Conservation (phyloP, 805 yeast genomes). For the Teunomyces stri region DNA sequence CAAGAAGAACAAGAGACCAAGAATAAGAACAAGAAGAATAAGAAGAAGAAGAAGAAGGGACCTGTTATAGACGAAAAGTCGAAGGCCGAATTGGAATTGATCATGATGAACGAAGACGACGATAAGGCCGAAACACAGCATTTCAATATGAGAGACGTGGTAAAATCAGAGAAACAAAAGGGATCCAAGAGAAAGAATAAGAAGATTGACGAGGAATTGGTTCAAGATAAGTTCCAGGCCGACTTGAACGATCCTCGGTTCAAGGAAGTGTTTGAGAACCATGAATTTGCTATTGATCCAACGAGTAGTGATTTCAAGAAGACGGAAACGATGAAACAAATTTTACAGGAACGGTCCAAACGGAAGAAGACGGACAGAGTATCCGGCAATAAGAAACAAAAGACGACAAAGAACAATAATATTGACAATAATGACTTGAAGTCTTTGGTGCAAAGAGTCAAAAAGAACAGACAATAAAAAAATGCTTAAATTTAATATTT, state of each 20-base stretch:
- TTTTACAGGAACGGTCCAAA: constrained; percentile 72
- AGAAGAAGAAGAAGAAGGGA: constrained; percentile 8
- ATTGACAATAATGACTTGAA: constrained; percentile 10
- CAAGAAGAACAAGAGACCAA: constrained; percentile 46
- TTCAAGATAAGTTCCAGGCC: constrained; percentile 54
- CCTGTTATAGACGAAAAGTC: constrained; percentile 18
- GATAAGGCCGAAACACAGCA: constrained; percentile 50
- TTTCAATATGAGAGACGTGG: constrained; percentile 74
- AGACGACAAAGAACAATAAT: constrained; percentile 8
- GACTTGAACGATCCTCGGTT: constrained; percentile 85
- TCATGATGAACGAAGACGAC: constrained; percentile 59
- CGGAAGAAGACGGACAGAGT: constrained; percentile 26
- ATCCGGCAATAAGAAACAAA: constrained; percentile 13
- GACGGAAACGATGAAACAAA: constrained; percentile 81
- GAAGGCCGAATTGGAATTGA: constrained; percentile 69
- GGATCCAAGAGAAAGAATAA: constrained; percentile 48
- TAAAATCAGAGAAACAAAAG: constrained; percentile 69
- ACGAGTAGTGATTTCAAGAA: constrained; percentile 85
- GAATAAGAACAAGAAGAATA: constrained; percentile 21
- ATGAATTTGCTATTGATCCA: constrained; percentile 93
- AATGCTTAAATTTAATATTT: background rate
- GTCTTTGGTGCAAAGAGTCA: constrained; percentile 51
- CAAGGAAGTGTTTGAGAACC: constrained; percentile 76
- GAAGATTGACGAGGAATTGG: constrained; percentile 49
- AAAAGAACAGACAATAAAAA: constrained; percentile 22